Base-by-base conservation (phyloP, 768 basidiomycete species). In the Pisolithus sp. region DNA sequence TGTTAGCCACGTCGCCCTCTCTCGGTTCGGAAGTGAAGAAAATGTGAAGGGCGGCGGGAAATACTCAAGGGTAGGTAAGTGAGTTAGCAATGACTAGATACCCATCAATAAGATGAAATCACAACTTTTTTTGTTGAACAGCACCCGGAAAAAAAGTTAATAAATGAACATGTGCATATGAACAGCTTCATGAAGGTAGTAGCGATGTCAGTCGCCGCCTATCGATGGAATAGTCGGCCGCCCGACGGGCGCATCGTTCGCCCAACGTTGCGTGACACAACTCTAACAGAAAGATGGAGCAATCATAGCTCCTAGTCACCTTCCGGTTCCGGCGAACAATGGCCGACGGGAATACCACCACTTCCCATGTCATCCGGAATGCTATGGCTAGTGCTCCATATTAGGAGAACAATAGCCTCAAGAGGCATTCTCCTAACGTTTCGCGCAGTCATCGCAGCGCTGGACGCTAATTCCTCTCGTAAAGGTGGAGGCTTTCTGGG, bases 391-490 rank as follows among this genome's bases (percentile, higher is more conserved):
- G 13, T 13, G 18, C 38, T 6, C 62, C 60, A 53, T 53, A 57
- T 59, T 24, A 21, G 47, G 60, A 31, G 50, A 36, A 66, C 64
- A 65, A 65, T 66, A 56, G 48, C 15, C 17, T 23, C 13, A 49
- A 54, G 46, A 59, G 53, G 59, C 56, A 59, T 59, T 49, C 51
- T 24, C 31, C 31, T 34, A 51, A 41, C 52, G 7, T 23, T 10
- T 5, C 26, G 18, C 20, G 13, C 10, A 20, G 24, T 46, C 44
- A 57, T 60, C 47, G 37, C 38, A 51, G 36, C 24, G 5, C 26
- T 7, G 24, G 8, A 8, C 17, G 17, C 17, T 23, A 45, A 21
- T 20, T 7, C 13, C 20, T 24, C 13, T 24, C 24, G 43, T 45
- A 45, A 45, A 30, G 39, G 28, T 7, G 37, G 7, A 51, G 48